phyloP scores from a whole-genome alignment of 805 yeast species.

The Vanderwaltozyma polyspora region DNA sequence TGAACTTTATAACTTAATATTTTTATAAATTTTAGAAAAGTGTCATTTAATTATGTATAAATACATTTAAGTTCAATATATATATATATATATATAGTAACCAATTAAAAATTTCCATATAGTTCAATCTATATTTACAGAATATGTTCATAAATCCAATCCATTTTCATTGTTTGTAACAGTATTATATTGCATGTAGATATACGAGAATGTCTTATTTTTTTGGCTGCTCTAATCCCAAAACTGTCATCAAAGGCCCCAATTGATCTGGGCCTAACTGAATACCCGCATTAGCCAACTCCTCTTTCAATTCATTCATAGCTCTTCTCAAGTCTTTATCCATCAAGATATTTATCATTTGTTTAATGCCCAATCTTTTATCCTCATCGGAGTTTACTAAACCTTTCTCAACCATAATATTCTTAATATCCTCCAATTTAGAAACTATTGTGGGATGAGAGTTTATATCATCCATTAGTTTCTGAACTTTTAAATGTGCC shows the following conservation, averaged over 20 bases:
- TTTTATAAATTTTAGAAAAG: no score
- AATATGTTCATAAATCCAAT: no score
- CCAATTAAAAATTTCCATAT: no score
- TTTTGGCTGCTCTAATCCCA: conserved; percentile 20
- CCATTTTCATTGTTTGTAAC: no score
- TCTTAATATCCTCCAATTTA: conserved; percentile 12
- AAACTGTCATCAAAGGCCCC: conserved; percentile 20
- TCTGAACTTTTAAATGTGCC: conserved; percentile 20
- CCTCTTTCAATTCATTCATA: conserved; percentile 17
- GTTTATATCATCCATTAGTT: conserved; percentile 16
- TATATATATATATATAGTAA: no score
- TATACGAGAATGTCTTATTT: no score
- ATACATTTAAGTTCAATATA: no score
- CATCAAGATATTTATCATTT: conserved; percentile 19
- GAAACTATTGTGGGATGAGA: conserved; percentile 13
- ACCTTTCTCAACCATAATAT: conserved; percentile 15
- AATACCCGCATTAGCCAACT: conserved; percentile 19
- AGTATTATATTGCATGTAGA: no score
- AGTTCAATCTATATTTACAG: no score
- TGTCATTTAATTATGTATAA: no score
- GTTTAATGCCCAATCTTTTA: conserved; percentile 1
- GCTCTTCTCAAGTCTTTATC: conserved; percentile 19
- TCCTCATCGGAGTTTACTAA: conserved; percentile 9
- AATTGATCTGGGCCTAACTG: conserved; percentile 20
- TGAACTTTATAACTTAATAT: no score